A percentile compares a stretch with the other conserved stretches of the same genome.
phyloP scores from a whole-genome alignment of 2,329 filamentous ascomycete species.

The Colletotrichum sp. region DNA sequence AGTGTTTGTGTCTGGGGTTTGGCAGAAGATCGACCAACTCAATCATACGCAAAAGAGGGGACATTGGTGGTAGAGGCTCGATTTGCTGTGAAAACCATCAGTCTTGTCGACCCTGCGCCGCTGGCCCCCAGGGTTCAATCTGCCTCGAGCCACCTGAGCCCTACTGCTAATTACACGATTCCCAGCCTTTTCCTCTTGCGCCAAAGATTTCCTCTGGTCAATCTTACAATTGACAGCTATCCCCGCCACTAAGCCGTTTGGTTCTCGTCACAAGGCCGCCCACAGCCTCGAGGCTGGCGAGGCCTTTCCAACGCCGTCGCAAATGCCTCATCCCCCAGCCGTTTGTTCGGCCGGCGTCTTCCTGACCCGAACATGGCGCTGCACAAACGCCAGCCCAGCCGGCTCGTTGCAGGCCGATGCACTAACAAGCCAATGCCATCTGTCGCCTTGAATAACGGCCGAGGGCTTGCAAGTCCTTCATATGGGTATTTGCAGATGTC shows the following conservation, averaged over 20 bases:
- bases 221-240: background rate
- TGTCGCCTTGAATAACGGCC: background rate
- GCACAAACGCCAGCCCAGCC: background rate
- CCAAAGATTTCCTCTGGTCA: background rate
- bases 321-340: background rate
- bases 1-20: background rate
- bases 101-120: background rate
- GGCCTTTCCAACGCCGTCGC: background rate
- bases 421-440: background rate
- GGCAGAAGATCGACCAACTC: background rate
- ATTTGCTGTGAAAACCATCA: background rate
- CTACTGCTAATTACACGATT: conserved; percentile 8
- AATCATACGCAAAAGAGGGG: background rate
- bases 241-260: background rate
- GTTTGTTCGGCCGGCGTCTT: background rate
- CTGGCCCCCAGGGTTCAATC: background rate
- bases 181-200: background rate
- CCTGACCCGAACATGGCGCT: background rate
- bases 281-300: background rate
- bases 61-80: background rate
- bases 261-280: background rate
- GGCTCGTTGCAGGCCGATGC: background rate
- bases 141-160: conserved; percentile 7
- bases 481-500: background rate
- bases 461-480: background rate